Evolutionary conservation across 2,329 filamentous ascomycete species (phyloP), one percentile per base, ranked within the genome.

Genomic region (Cladosporium sphaerospermum): DNA sequence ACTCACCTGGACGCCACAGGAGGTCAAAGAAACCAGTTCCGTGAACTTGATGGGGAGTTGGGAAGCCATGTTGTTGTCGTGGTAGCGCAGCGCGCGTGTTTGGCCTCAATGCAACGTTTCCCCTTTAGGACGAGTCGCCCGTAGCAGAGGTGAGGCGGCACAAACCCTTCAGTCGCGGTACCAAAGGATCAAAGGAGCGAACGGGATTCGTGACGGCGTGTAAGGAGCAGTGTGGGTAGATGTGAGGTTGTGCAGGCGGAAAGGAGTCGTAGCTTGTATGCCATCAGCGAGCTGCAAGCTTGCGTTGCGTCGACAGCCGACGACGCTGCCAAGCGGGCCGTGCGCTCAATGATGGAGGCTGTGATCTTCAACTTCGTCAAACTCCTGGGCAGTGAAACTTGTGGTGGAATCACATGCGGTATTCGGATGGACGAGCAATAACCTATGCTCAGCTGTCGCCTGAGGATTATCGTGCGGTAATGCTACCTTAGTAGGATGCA

Each of bases 41-140:
- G 86, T 87, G 75, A 96, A 95, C 79, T 89, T 90, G 77, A 96
- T 95, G 68, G 88, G 89, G 69, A 95, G 79, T 74, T 23, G 45
- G n/a, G 84, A 81, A 71, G 83, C 81, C 83, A 77, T 77, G 69
- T 65, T 75, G 56, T 52, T 59, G 56, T 57, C 47, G 23, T 53
- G 55, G 55, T 51, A 53, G 60, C 61, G 58, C 59, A 57, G 60
- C 54, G 57, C 58, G 44, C 51, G 43, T 53, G 43, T 57, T 57
- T 57, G 42, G 45, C 41, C 48, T 51, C 52, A 34, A 49, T 55
- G 46, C 44, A 45, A 51, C 45, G 45, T 44, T 45, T 52, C 34
- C 42, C 48, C 49, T 48, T 32, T 23, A 45, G 37, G 9, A 23
- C 55, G 39, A 42, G 44, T 50, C 28, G 48, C 53, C 53, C 33